Evolutionary conservation across 257 asterid genomes (phyloP), one percentile per base, ranked within the genome.

Genomic region (Cynanchum wilfordii): DNA sequence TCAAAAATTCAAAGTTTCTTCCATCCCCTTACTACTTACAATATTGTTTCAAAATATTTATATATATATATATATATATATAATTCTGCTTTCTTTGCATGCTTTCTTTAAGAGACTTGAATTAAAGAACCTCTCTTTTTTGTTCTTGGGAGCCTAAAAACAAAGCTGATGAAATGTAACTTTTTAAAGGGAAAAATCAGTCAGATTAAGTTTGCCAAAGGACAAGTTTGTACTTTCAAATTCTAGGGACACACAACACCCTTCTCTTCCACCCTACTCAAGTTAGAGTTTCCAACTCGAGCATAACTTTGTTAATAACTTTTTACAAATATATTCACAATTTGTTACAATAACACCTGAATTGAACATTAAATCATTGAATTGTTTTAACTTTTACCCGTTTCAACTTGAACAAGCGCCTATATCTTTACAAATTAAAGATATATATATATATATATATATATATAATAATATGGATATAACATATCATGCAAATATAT

Each of bases 61-160:
- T 30, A 30, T 30, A 30, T 30, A 33, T 33, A 33, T 33, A 33
- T 33, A 33, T 33, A 33, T 33, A 33, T 33, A 33, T 44, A 9
- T 65, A 66, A 17, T 49, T 71, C 44, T 51, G 27, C 60, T 69
- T 78, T 68, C 44, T 59, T 72, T 81, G 74, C 78, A 78, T 75
- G 82, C 73, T 76, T 76, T 74, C 42, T 2, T 40, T 66, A 70
- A 9, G 51, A 4, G 69, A 10, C 38, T 33, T 33, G 38, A 33
- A 52, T 59, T 68, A 44, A 74, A 45, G 27, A 38, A 59, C 73
- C 29, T 33, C 51, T 72, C 29, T 33, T 40, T 72, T 73, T 68
- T 67, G 47, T 67, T 71, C 79, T 74, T 74, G 81, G 75, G 69
- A 33, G 75, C 51, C 69, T 67, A 70, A 75, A 71, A 75, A 77